phyloP scores from a whole-genome alignment of 306 rosid species.

The Fragaria vesca region DNA sequence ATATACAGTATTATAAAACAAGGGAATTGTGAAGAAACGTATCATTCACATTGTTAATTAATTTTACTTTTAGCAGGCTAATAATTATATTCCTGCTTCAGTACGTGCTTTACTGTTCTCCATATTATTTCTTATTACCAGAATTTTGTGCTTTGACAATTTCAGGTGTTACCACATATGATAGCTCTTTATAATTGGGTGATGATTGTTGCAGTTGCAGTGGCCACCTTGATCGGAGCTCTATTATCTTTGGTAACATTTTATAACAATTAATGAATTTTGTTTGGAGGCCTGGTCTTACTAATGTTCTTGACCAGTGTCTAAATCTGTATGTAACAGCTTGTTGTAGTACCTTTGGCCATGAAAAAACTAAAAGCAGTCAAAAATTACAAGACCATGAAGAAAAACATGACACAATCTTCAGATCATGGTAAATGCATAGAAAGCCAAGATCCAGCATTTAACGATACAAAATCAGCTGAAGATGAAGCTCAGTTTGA shows the following conservation, averaged over 20 bases:
- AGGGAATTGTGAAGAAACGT: not conserved
- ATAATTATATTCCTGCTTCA: not conserved
- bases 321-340: slow-evolving; percentile 10
- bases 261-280: not conserved
- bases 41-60: not conserved
- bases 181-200: not conserved
- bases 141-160: not conserved
- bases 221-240: slow-evolving; percentile 21
- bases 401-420: slow-evolving; percentile 9
- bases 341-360: slow-evolving; percentile 22
- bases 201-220: slow-evolving; percentile 21
- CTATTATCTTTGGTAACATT: slow-evolving; percentile 20
- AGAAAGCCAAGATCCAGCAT: slow-evolving; percentile 14
- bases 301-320: not conserved
- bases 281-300: not conserved
- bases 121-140: not conserved
- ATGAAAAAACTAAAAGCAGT: slow-evolving; percentile 4
- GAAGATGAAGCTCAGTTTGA: slow-evolving; percentile 17
- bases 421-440: not conserved
- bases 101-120: not conserved
- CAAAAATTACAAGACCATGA: slow-evolving; percentile 12
- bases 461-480: not conserved
- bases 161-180: slow-evolving; percentile 21
- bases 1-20: not conserved
- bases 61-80: not conserved